Conservation (phyloP, 139 green algal genomes). For the Marvania coccoides region DNA sequence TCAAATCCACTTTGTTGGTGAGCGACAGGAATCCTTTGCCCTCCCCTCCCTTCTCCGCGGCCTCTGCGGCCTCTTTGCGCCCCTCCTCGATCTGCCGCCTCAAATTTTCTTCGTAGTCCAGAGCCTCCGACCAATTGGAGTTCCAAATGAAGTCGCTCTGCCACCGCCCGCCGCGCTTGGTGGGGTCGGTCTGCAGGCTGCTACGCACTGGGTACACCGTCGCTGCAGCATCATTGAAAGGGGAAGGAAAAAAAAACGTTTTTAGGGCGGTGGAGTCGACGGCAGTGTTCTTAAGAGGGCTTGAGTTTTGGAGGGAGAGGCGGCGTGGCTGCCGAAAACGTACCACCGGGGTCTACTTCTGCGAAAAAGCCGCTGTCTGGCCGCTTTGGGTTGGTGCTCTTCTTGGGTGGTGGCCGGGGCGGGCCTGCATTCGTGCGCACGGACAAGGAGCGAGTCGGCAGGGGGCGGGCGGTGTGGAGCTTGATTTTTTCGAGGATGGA, state of each 20-base stretch:
- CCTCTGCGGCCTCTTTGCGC: background rate
- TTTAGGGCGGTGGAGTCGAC: too few species aligned
- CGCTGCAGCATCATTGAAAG: background rate
- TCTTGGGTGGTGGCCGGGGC: too few species aligned
- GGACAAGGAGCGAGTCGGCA: too few species aligned
- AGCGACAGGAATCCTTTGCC: constrained; percentile 19
- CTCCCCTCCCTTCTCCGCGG: background rate
- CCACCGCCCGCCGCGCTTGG: constrained; percentile 57
- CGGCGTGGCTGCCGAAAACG: too few species aligned
- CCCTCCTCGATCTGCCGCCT: constrained; percentile 4
- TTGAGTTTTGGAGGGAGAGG: too few species aligned
- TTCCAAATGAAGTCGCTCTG: constrained; percentile 85
- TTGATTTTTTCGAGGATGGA: too few species aligned
- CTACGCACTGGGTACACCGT: constrained; percentile 21
- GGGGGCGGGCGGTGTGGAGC: too few species aligned
- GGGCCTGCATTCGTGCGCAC: too few species aligned
- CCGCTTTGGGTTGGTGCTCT: too few species aligned
- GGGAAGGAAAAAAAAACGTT: background rate
- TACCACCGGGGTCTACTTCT: constrained; percentile 36
- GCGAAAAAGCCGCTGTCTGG: constrained; percentile 41
- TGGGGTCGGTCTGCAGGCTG: constrained; percentile 42
- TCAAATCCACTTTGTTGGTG: constrained; percentile 24
- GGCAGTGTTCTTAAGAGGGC: too few species aligned
- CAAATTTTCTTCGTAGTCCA: constrained; percentile 33
- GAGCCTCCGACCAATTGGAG: constrained; percentile 59